Evolutionary conservation across 2,329 filamentous ascomycete genomes (phyloP).

Genomic region (Sclerotinia sclerotiorum): DNA sequence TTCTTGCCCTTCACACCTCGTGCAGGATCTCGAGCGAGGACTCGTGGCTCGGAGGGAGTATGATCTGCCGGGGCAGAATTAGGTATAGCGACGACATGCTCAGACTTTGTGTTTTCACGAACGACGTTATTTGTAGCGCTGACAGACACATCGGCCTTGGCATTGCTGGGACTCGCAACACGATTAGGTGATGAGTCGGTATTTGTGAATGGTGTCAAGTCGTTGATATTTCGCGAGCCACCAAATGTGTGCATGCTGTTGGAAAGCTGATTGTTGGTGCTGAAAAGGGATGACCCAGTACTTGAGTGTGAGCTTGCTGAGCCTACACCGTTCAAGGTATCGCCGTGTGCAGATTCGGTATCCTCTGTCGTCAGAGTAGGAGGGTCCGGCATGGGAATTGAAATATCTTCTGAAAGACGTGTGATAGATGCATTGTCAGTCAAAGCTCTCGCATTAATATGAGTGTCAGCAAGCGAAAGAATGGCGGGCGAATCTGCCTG

Average conservation of each 20-base stretch:
- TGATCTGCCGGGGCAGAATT: slow-evolving; percentile 31
- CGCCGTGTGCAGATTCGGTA: slow-evolving; percentile 59
- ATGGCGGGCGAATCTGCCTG: slow-evolving; percentile 37
- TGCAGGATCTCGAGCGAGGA: slow-evolving; percentile 57
- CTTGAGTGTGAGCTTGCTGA: slow-evolving; percentile 72
- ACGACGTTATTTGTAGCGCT: slow-evolving; percentile 39
- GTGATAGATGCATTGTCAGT: slow-evolving; percentile 38
- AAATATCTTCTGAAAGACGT: slow-evolving; percentile 33
- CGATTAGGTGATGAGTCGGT: slow-evolving; percentile 65
- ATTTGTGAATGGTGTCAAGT: slow-evolving; percentile 65
- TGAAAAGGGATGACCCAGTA: slow-evolving; percentile 71
- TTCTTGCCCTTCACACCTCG: slow-evolving; percentile 56
- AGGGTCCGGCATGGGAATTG: slow-evolving; percentile 32
- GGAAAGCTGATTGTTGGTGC: slow-evolving; percentile 41
- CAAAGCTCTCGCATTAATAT: slow-evolving; percentile 35
- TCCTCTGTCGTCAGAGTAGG: slow-evolving; percentile 47
- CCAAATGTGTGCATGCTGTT: slow-evolving; percentile 33
- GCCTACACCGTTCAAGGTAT: slow-evolving; percentile 68
- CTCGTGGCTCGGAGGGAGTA: slow-evolving; percentile 33
- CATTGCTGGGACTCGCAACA: slow-evolving; percentile 52
- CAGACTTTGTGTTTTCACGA: slow-evolving; percentile 27
- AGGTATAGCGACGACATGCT: slow-evolving; percentile 38
- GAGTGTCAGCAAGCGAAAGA: slow-evolving; percentile 41
- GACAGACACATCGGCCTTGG: slow-evolving; percentile 40
- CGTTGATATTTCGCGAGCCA: slow-evolving; percentile 43